Base-by-base conservation (phyloP, 75 land plant genomes). In the Selaginella moellendorffii region DNA sequence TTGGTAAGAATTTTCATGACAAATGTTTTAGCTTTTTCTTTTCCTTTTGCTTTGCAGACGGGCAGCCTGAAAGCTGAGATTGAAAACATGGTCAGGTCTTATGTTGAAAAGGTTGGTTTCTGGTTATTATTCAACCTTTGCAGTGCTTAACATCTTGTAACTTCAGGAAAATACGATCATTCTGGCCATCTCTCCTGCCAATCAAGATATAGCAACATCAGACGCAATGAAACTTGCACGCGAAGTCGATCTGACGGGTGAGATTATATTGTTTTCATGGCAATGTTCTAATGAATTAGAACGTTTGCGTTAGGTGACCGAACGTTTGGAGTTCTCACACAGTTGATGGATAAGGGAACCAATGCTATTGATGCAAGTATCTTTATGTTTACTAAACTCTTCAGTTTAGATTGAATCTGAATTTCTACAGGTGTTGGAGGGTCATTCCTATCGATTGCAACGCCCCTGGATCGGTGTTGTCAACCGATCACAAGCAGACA, bases 1-100 rank as follows among this genome's bases (percentile, higher is more conserved):
- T 91, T 69, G 97, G 97, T 91, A 65, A 81, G 83, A 5, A 14
- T 36, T n/a, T n/a, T n/a, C 24, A n/a, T n/a, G n/a, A n/a, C n/a
- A n/a, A n/a, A n/a, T n/a, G n/a, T n/a, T n/a, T n/a, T n/a, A n/a
- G n/a, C n/a, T n/a, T n/a, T n/a, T n/a, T n/a, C n/a, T n/a, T n/a
- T n/a, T n/a, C n/a, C n/a, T n/a, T n/a, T n/a, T n/a, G n/a, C n/a
- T n/a, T 19, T 8, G 23, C 59, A 56, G 59, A 56, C 24, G 59
- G 59, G 23, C 59, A 56, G n/a, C 59, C 59, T 56, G 59, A 56
- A 2, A 56, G 59, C 24, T 2, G 59, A 56, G 5, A 56, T 56
- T 25, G 59, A 56, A n/a, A 56, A 56, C 21, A 56, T 56, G 59
- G 59, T 56, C 24, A 8, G 59, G 19, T 9, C 24, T 21, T 56